Percentiles rank a stretch among this genome's conserved stretches.
phyloP scores from a whole-genome alignment of 768 basidiomycete species.

The Neoboletus magnificus region DNA sequence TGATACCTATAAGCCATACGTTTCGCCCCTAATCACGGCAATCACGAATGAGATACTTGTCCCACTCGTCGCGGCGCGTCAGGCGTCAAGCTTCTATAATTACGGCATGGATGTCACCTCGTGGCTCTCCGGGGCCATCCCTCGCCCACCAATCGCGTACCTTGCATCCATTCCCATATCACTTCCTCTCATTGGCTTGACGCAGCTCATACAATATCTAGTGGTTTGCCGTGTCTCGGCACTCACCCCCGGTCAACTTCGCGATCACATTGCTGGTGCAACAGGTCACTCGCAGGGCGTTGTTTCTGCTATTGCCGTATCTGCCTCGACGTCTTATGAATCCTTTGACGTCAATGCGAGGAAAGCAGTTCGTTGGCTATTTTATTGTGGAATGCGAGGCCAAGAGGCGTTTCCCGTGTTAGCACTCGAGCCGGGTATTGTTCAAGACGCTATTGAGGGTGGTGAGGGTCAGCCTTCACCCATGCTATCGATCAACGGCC shows the following conservation, averaged over 20 bases:
- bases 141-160: slow-evolving; percentile 80
- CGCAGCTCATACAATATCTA: slow-evolving; percentile 92
- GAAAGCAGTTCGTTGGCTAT: slow-evolving; percentile 89
- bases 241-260: slow-evolving; percentile 77
- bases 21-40: slow-evolving; percentile 63
- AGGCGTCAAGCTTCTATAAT: slow-evolving; percentile 60
- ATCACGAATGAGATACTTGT: slow-evolving; percentile 65
- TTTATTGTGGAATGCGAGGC: slow-evolving; percentile 89
- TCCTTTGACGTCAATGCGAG: slow-evolving; percentile 71
- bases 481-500: slow-evolving; percentile 89
- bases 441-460: slow-evolving; percentile 84
- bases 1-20: slow-evolving; percentile 88
- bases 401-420: slow-evolving; percentile 94
- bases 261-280: slow-evolving; percentile 71
- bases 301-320: slow-evolving; percentile 86
- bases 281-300: slow-evolving; percentile 99
- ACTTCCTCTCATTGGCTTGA: slow-evolving; percentile 93
- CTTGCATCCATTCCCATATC: slow-evolving; percentile 92
- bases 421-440: slow-evolving; percentile 81
- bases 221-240: slow-evolving; percentile 72
- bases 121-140: slow-evolving; percentile 72
- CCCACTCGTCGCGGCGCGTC: slow-evolving; percentile 62
- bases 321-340: slow-evolving; percentile 73
- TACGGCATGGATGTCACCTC: slow-evolving; percentile 78
- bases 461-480: slow-evolving; percentile 92